These are phyloP conservation scores for Fusarium hostae DNA, from an alignment of 2,329 filamentous ascomycete genomes.

Conservation along the genomic window DNA sequence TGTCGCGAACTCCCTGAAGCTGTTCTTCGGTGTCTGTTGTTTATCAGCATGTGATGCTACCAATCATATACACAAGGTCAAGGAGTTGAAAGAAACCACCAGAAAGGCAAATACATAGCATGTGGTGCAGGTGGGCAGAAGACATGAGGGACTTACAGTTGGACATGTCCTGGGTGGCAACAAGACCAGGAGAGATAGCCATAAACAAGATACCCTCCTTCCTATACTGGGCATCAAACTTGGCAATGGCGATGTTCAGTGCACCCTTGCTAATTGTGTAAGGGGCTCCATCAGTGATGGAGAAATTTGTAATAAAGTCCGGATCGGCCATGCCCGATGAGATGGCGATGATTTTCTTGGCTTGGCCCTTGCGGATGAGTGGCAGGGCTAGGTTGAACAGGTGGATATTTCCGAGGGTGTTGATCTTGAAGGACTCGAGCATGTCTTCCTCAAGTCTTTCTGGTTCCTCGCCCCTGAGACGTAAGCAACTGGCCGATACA, in stretches of 20 bases:
- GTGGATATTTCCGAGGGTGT: slow-evolving; percentile 64
- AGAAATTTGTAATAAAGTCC: slow-evolving; percentile 53
- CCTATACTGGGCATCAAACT: slow-evolving; percentile 62
- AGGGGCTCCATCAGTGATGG: slow-evolving; percentile 48
- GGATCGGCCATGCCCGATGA: slow-evolving; percentile 60
- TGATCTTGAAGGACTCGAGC: slow-evolving; percentile 53
- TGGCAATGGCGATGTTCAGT: slow-evolving; percentile 62
- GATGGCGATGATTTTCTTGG: slow-evolving; percentile 66
- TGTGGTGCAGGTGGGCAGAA: not conserved
- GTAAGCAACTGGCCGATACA: rapidly evolving
- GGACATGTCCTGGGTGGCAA: slow-evolving; percentile 53
- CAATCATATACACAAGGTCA: not conserved
- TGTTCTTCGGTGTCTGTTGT: slow-evolving; percentile 43
- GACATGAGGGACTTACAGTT: slow-evolving; percentile 31
- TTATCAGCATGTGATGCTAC: not conserved
- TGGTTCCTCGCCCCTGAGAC: slow-evolving; percentile 15
- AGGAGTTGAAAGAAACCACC: rapidly evolving
- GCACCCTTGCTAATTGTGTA: slow-evolving; percentile 65
- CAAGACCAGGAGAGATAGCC: slow-evolving; percentile 61
- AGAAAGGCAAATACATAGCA: not conserved
- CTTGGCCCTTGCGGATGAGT: slow-evolving; percentile 59
- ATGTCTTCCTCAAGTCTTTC: slow-evolving; percentile 31
- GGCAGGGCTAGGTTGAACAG: slow-evolving; percentile 65
- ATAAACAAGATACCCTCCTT: slow-evolving; percentile 64
- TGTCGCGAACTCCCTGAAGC: slow-evolving; percentile 23